A percentile compares a stretch with the other conserved stretches of the same genome.
phyloP scores from a whole-genome alignment of 192 early-diverging fungal species.

The Entomortierella chlamydospora region DNA sequence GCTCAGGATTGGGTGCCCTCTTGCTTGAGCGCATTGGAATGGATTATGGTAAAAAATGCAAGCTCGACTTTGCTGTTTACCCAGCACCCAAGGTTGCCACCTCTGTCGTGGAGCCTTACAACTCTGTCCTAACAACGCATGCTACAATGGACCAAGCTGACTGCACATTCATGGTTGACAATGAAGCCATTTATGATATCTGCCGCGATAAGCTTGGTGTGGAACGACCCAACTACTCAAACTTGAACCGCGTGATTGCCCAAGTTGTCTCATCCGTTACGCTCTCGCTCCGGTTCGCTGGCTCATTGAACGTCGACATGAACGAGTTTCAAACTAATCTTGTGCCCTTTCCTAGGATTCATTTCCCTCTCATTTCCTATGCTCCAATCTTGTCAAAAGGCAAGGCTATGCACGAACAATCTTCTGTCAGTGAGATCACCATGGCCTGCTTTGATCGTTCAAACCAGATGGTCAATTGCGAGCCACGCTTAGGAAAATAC shows the following conservation, averaged over 20 bases:
- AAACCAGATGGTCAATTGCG: slow-evolving; percentile 99
- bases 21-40: slow-evolving; percentile 99
- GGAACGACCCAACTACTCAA: slow-evolving; percentile 95
- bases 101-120: slow-evolving; percentile 97
- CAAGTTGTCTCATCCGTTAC: slow-evolving; percentile 99
- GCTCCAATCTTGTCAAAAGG: slow-evolving; percentile 93
- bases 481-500: slow-evolving; percentile 97
- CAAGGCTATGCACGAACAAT: slow-evolving; percentile 97
- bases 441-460: slow-evolving; percentile 95
- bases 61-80: slow-evolving; percentile 99
- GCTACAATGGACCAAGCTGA: slow-evolving; percentile 98
- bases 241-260: slow-evolving; percentile 97
- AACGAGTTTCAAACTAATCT: slow-evolving; percentile 99
- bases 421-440: slow-evolving; percentile 96
- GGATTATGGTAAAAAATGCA: slow-evolving; percentile 99
- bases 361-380: slow-evolving; percentile 98
- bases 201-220: slow-evolving; percentile 98
- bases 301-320: slow-evolving; percentile 98
- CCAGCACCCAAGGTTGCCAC: slow-evolving; percentile 98
- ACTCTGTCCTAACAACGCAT: slow-evolving; percentile 99
- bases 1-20: slow-evolving; percentile 98
- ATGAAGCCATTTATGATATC: slow-evolving; percentile 99
- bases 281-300: slow-evolving; percentile 97
- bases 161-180: slow-evolving; percentile 99
- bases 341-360: slow-evolving; percentile 99